Percentiles rank a stretch among this genome's conserved stretches.
Conservation (phyloP, 2,329 filamentous ascomycete genomes). For the Drechslera avenae region DNA sequence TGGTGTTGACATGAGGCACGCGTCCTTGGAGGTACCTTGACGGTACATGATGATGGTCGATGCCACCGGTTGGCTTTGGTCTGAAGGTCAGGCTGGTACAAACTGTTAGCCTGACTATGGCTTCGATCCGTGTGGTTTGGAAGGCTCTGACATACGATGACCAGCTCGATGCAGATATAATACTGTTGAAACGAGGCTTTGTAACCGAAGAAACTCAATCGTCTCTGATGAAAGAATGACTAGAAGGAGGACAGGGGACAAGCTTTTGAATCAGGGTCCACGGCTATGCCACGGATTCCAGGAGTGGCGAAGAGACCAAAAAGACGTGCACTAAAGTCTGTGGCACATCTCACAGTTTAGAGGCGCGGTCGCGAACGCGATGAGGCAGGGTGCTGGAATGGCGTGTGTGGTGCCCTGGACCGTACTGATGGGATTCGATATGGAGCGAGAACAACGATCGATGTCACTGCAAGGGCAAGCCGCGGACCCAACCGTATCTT, state of each 20-base stretch:
- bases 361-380: conserved; percentile 42
- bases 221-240: no score
- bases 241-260: neutral
- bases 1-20: conserved; percentile 27
- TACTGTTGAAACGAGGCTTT: conserved; percentile 24
- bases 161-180: neutral
- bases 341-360: conserved; percentile 38
- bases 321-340: conserved; percentile 32
- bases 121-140: neutral
- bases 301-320: conserved; percentile 33
- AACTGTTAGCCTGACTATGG: conserved; percentile 1
- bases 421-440: conserved; percentile 31
- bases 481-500: conserved; percentile 15
- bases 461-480: conserved; percentile 38
- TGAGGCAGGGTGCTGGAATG: conserved; percentile 46
- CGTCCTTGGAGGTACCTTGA: conserved; percentile 24
- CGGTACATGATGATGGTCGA: conserved; percentile 13
- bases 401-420: conserved; percentile 27
- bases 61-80: conserved; percentile 14
- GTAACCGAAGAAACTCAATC: neutral
- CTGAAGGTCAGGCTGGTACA: conserved; percentile 1
- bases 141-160: neutral
- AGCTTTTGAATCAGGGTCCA: conserved; percentile 41
- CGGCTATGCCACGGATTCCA: conserved; percentile 17
- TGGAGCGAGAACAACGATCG: conserved; percentile 28